Evolutionary conservation across 2,329 filamentous ascomycete genomes (phyloP).

Genomic region (Lachnellula hyalina): DNA sequence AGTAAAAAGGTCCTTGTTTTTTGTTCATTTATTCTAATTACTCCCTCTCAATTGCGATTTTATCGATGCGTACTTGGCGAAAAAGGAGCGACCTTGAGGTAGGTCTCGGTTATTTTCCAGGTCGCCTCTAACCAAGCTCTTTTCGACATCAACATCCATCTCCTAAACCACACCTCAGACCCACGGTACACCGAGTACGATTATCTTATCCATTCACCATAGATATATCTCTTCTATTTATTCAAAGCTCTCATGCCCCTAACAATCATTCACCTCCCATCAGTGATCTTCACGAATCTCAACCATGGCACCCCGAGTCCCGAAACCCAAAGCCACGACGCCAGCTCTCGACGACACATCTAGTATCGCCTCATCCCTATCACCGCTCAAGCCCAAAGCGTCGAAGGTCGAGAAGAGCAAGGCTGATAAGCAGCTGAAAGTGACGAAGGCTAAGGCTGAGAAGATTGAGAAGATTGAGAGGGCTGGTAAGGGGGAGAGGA

Average conservation of each 20-base stretch:
- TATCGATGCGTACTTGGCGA: not conserved
- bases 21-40: not conserved
- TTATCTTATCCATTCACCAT: not conserved
- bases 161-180: not conserved
- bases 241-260: not conserved
- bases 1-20: constrained; percentile 22
- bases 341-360: not conserved
- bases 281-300: too few relatives aligned
- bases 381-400: constrained; percentile 17
- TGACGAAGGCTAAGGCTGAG: constrained; percentile 3
- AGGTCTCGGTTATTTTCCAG: not conserved
- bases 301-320: not conserved
- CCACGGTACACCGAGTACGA: not conserved
- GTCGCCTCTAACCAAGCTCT: not conserved
- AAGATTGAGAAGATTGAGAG: constrained; percentile 4
- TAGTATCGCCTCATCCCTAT: not conserved
- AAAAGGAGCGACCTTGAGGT: not conserved
- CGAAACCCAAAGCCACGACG: not conserved
- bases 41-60: not conserved
- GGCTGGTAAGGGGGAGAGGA: constrained; percentile 4
- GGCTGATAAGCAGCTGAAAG: not conserved
- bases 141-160: not conserved
- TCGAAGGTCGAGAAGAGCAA: constrained; percentile 19
- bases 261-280: not conserved
- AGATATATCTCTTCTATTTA: not conserved